Evolutionary conservation across 257 asterid genomes (phyloP).

Genomic region (Cinchona pubescens): DNA sequence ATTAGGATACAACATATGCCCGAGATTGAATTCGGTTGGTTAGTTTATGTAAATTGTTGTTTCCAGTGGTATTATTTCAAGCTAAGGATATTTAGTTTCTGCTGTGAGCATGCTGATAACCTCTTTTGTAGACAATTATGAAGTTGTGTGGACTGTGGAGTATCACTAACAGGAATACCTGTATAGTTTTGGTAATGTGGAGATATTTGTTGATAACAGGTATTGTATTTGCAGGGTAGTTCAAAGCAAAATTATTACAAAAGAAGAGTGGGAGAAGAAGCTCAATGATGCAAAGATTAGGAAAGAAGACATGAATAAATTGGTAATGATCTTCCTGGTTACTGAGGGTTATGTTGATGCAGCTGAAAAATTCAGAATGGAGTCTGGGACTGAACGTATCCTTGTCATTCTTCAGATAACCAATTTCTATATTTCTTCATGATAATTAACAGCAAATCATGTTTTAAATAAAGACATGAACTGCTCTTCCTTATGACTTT

Average conservation of each 20-base stretch:
- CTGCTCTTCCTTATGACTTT: slow-evolving; percentile 48
- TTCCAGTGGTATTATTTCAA: not conserved
- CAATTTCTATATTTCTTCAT: slow-evolving; percentile 3
- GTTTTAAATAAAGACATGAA: not conserved
- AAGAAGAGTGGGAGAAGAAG: slow-evolving; percentile 79
- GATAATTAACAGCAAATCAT: not conserved
- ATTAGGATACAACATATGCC: not conserved
- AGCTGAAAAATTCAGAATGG: slow-evolving; percentile 68
- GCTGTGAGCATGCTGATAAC: not conserved
- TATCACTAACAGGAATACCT: not conserved
- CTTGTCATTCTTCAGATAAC: slow-evolving; percentile 11
- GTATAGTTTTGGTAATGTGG: not conserved
- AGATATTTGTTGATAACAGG: slow-evolving; percentile 7
- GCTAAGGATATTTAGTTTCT: not conserved
- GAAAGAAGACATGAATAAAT: slow-evolving; percentile 72
- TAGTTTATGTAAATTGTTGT: not conserved
- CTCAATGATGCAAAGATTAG: slow-evolving; percentile 49
- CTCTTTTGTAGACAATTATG: not conserved
- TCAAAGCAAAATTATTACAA: slow-evolving; percentile 63
- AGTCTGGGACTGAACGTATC: slow-evolving; percentile 92
- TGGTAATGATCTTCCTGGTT: slow-evolving; percentile 82
- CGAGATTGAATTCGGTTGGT: not conserved
- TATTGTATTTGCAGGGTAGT: slow-evolving; percentile 45
- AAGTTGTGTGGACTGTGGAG: not conserved
- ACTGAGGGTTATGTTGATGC: slow-evolving; percentile 85